Evolutionary conservation across 257 asterid genomes (phyloP).

Genomic region (Solanum habrochaites): DNA sequence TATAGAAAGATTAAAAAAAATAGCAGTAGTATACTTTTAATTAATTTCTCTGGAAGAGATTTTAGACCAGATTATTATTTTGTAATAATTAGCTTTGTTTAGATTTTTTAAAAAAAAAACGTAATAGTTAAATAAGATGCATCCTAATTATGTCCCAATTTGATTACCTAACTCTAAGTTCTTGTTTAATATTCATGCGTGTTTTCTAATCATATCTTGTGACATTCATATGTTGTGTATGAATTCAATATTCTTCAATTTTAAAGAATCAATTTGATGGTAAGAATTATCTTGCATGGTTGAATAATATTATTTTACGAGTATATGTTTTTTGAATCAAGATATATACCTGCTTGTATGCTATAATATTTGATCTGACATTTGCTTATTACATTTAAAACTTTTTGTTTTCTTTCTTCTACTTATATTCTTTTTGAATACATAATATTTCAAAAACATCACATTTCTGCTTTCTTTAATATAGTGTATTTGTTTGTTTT

Average conservation of each 20-base stretch:
- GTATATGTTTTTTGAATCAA: not conserved
- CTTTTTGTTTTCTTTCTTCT: too few relatives aligned
- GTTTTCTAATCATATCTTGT: not conserved
- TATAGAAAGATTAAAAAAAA: too few relatives aligned
- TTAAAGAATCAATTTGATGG: not conserved
- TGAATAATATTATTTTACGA: not conserved
- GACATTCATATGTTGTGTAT: not conserved
- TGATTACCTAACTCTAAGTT: not conserved
- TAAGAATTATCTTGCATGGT: not conserved
- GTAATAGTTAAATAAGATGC: not conserved
- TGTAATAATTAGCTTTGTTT: too few relatives aligned
- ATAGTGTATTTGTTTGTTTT: too few relatives aligned
- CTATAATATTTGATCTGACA: not conserved
- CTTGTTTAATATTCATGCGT: not conserved
- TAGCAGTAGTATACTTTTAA: too few relatives aligned
- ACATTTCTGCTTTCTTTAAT: too few relatives aligned
- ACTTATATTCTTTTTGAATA: too few relatives aligned
- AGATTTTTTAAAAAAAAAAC: too few relatives aligned
- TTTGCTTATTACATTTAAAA: too few relatives aligned
- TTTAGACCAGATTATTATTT: too few relatives aligned
- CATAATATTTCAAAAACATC: too few relatives aligned
- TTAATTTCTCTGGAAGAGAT: too few relatives aligned
- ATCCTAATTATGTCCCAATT: not conserved
- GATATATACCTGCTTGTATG: not conserved
- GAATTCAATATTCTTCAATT: not conserved